Evolutionary conservation across 495 filamentous ascomycete species (phyloP).

Genomic region (Trichocladium antarcticum): DNA sequence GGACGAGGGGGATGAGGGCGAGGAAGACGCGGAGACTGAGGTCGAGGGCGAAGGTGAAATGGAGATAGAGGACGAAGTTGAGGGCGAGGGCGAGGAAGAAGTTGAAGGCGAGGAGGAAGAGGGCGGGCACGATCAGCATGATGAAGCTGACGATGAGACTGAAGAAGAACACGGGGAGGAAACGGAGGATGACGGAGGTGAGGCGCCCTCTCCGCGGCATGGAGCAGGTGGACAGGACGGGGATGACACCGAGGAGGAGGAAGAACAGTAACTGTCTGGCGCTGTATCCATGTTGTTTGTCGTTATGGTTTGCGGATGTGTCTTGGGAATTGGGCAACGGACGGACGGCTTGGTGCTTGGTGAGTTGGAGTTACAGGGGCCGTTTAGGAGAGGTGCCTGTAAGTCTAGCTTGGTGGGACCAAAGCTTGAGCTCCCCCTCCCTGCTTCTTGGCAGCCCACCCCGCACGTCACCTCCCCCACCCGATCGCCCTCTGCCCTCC

Average conservation of each 20-base stretch:
- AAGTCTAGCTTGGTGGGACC: background rate
- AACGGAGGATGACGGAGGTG: background rate
- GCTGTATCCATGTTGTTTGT: no score
- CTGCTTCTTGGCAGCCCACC: background rate
- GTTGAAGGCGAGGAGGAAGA: constrained; percentile 16
- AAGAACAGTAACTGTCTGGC: background rate
- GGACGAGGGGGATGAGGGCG: constrained; percentile 16
- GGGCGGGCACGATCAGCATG: constrained; percentile 11
- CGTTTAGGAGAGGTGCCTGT: no score
- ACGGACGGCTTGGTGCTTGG: no score
- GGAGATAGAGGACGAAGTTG: constrained; percentile 12
- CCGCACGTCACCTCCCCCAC: background rate
- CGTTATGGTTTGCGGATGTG: no score
- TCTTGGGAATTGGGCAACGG: no score
- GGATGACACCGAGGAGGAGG: constrained; percentile 1
- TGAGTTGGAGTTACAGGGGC: no score
- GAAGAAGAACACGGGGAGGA: constrained; percentile 10
- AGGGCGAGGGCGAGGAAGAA: constrained; percentile 25
- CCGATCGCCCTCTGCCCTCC: background rate
- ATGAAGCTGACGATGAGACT: constrained; percentile 15
- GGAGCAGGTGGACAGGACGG: background rate
- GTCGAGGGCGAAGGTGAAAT: constrained; percentile 6
- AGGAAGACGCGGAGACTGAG: constrained; percentile 19
- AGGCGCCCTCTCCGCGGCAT: no score
- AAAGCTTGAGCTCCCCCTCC: background rate